These are phyloP conservation scores for Ettlia oleoabundans DNA, from an alignment of 139 green algal genomes.

Conservation along the genomic window DNA sequence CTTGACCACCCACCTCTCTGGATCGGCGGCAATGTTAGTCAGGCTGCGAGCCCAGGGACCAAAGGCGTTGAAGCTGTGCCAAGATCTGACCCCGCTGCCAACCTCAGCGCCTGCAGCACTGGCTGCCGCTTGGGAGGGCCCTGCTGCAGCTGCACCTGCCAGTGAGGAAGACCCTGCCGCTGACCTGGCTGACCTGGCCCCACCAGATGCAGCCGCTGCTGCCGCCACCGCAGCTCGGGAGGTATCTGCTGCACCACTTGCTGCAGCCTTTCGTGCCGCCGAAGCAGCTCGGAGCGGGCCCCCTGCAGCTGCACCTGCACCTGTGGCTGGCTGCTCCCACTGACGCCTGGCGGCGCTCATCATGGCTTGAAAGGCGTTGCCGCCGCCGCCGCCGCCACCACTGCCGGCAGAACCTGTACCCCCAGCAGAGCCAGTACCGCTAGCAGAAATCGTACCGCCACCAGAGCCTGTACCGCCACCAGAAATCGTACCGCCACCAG, in stretches of 20 bases:
- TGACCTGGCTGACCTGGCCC: no score
- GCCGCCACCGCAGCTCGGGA: neutral
- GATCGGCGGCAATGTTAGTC: neutral
- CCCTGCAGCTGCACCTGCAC: neutral
- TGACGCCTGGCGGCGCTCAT: neutral
- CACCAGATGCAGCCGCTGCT: neutral
- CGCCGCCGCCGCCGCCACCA: neutral
- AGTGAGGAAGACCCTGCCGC: neutral
- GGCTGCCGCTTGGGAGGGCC: neutral
- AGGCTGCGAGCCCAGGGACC: neutral
- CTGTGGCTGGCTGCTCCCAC: neutral
- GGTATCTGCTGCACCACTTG: no score
- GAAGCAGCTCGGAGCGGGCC: no score
- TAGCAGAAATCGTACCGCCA: no score
- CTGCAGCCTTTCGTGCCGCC: constrained; percentile 3
- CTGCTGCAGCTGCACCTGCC: neutral
- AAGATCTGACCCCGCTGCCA: neutral
- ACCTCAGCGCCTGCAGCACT: neutral
- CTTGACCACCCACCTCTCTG: neutral
- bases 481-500: no score
- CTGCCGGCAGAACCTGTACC: neutral
- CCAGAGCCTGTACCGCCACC: no score
- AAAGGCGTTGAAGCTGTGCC: neutral
- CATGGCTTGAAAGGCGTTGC: constrained; percentile 8
- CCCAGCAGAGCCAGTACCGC: no score